Conservation (phyloP, 2,329 filamentous ascomycete species). For the Alternaria longipes region DNA sequence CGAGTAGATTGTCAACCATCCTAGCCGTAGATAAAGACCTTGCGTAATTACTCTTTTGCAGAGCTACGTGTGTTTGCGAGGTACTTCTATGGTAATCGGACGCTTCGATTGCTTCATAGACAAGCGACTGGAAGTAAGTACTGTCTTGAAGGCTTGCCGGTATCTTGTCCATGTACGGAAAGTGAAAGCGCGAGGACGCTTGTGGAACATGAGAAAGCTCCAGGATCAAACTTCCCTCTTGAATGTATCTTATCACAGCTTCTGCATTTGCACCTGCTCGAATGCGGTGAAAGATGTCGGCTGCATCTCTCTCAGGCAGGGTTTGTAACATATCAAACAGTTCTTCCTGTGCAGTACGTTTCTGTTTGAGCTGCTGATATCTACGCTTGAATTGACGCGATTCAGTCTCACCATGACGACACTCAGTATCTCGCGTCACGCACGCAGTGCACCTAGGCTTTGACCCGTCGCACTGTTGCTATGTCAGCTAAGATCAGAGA, state of each 20-base stretch:
- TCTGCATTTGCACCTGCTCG: slow-evolving; percentile 23
- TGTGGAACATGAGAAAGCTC: slow-evolving; percentile 24
- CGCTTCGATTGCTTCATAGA: slow-evolving; percentile 18
- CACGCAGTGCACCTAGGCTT: slow-evolving; percentile 20
- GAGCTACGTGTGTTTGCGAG: not conserved
- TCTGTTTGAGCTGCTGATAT: slow-evolving; percentile 15
- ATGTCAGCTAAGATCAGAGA: not conserved
- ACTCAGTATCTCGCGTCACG: slow-evolving; percentile 9
- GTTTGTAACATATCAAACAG: slow-evolving; percentile 19
- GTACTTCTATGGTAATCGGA: not conserved
- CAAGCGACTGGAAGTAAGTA: slow-evolving; percentile 16
- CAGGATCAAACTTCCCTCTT: slow-evolving; percentile 21
- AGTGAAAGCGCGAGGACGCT: slow-evolving; percentile 22
- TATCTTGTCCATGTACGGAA: slow-evolving; percentile 22
- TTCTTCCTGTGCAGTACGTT: slow-evolving; percentile 20
- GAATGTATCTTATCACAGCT: slow-evolving; percentile 21
- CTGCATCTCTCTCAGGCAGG: slow-evolving; percentile 22
- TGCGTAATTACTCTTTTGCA: slow-evolving; percentile 19
- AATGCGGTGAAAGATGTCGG: slow-evolving; percentile 22
- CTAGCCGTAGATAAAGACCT: slow-evolving; percentile 28
- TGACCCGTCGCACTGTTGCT: slow-evolving; percentile 17
- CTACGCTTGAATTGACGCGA: slow-evolving; percentile 17
- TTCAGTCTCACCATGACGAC: slow-evolving; percentile 14
- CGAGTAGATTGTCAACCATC: slow-evolving; percentile 26
- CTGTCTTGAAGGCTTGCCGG: slow-evolving; percentile 16